A percentile compares a stretch with the other conserved stretches of the same genome.
These are phyloP conservation scores for Aspergillus indologenus DNA, from an alignment of 495 filamentous ascomycete genomes.

Conservation along the genomic window DNA sequence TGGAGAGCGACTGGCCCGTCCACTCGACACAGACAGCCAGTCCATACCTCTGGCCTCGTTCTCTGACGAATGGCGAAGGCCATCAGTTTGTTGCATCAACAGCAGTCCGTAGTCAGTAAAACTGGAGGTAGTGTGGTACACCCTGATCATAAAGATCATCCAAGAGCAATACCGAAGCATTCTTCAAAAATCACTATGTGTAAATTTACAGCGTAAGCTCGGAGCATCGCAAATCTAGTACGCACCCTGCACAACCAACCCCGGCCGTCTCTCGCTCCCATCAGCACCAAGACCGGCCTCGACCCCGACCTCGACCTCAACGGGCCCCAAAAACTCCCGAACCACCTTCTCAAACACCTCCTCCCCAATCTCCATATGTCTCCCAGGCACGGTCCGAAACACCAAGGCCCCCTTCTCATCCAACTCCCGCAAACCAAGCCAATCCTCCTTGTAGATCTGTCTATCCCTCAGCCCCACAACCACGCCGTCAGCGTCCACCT, in stretches of 20 bases:
- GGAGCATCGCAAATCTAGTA: neutral
- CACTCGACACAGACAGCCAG: neutral
- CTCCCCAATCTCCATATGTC: slow-evolving; percentile 81
- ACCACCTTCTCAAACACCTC: slow-evolving; percentile 65
- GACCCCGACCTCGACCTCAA: slow-evolving; percentile 21
- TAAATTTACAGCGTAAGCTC: neutral
- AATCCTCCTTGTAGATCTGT: slow-evolving; percentile 83
- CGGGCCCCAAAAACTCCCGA: slow-evolving; percentile 60
- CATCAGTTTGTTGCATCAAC: too few species aligned
- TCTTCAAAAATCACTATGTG: neutral
- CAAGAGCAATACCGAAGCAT: too few species aligned
- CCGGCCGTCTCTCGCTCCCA: neutral
- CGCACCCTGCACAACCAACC: neutral
- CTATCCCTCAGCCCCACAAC: slow-evolving; percentile 68
- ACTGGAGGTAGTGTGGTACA: too few species aligned
- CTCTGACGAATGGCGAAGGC: too few species aligned
- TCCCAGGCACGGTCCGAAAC: slow-evolving; percentile 65
- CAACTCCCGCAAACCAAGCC: slow-evolving; percentile 80
- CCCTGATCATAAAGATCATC: too few species aligned
- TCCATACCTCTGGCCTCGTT: too few species aligned
- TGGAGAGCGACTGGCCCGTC: neutral
- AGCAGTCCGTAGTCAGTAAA: too few species aligned
- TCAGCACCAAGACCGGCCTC: neutral
- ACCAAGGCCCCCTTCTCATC: slow-evolving; percentile 76
- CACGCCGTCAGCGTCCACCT: slow-evolving; percentile 65